These are phyloP conservation scores for Balakata baccata DNA, from an alignment of 345 rosid genomes.

Conservation along the genomic window DNA sequence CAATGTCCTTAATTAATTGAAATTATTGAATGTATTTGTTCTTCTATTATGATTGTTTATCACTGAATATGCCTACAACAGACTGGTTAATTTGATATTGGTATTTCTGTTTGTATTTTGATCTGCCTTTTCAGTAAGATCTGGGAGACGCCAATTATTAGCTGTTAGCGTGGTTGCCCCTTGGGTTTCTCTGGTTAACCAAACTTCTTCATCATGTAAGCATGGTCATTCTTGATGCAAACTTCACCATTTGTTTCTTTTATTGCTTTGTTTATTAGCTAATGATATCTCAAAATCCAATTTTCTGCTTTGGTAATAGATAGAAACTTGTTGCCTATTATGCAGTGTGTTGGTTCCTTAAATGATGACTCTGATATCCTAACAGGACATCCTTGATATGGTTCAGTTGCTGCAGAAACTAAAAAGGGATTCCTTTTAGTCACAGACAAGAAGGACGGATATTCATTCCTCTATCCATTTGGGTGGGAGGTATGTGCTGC, in stretches of 20 bases:
- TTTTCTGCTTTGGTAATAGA: constrained; percentile 17
- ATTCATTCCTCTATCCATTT: constrained; percentile 77
- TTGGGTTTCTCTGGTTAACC: constrained; percentile 50
- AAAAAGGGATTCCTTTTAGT: constrained; percentile 69
- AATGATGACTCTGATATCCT: constrained; percentile 49
- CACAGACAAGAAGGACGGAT: constrained; percentile 75
- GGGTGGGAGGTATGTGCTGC: constrained; percentile 74
- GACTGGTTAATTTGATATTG: neutral
- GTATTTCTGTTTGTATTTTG: neutral
- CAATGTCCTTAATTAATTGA: neutral
- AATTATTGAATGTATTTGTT: neutral
- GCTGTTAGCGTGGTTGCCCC: constrained; percentile 56
- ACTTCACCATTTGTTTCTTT: neutral
- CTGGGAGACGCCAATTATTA: constrained; percentile 63
- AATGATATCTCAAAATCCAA: neutral
- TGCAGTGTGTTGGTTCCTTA: constrained; percentile 18
- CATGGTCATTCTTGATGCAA: neutral
- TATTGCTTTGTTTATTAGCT: neutral
- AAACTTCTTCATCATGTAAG: constrained; percentile 64
- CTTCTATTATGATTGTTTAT: neutral
- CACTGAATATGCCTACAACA: neutral
- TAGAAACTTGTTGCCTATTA: constrained; percentile 17
- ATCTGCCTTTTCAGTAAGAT: constrained; percentile 40
- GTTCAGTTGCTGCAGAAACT: constrained; percentile 98
- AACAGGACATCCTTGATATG: constrained; percentile 81